phyloP scores from a whole-genome alignment of 805 yeast genomes.

The Ogataea neopini region DNA sequence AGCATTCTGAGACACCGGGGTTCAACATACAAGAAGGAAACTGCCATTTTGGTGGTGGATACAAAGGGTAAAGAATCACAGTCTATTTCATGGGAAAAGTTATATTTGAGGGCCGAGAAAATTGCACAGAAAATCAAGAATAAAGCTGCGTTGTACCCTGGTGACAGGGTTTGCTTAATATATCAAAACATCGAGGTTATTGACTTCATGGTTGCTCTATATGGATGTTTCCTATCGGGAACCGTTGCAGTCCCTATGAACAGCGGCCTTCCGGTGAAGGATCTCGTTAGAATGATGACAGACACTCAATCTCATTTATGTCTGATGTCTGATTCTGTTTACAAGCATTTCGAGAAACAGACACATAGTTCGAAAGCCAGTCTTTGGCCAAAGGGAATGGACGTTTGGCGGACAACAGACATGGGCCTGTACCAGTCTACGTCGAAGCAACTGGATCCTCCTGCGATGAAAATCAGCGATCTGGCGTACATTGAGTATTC shows the following conservation, averaged over 20 bases:
- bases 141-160: conserved; percentile 69
- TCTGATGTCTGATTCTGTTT: conserved; percentile 76
- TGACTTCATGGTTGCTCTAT: conserved; percentile 81
- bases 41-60: conserved; percentile 74
- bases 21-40: conserved; percentile 58
- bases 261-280: conserved; percentile 66
- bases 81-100: conserved; percentile 85
- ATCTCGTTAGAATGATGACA: conserved; percentile 69
- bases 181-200: conserved; percentile 82
- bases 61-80: conserved; percentile 76
- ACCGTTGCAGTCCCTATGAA: conserved; percentile 93
- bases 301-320: conserved; percentile 77
- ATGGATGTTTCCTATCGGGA: conserved; percentile 92
- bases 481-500: conserved; percentile 93
- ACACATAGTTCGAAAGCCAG: conserved; percentile 33
- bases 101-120: conserved; percentile 79
- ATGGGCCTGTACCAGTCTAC: conserved; percentile 69
- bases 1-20: conserved; percentile 75
- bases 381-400: conserved; percentile 71
- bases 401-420: conserved; percentile 83
- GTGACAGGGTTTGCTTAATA: conserved; percentile 80
- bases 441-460: conserved; percentile 57
- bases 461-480: conserved; percentile 73
- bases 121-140: conserved; percentile 82
- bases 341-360: conserved; percentile 70